Percentiles rank a stretch among this genome's conserved stretches.
phyloP scores from a whole-genome alignment of 768 basidiomycete genomes.

The Rhodocollybia butyracea region DNA sequence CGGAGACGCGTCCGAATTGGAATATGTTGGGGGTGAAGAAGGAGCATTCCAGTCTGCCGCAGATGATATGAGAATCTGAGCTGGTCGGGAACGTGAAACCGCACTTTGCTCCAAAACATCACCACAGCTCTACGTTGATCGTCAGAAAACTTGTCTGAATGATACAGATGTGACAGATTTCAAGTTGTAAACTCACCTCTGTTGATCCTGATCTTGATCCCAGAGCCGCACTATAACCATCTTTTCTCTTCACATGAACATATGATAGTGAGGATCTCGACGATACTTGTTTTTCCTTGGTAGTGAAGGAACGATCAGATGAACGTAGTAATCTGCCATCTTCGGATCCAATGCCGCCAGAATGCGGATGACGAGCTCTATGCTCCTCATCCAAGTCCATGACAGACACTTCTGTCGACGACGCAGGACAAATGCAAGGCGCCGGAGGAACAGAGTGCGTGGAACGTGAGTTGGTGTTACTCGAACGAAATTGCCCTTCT shows the following conservation, averaged over 20 bases:
- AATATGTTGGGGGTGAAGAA: neutral
- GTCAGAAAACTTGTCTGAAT: neutral
- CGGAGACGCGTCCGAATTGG: neutral
- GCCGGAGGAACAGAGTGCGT: neutral
- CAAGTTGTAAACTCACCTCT: neutral
- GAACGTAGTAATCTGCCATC: neutral
- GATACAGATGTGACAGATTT: neutral
- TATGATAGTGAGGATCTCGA: constrained; percentile 1
- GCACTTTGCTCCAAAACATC: neutral
- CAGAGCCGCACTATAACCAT: neutral
- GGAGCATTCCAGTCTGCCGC: neutral
- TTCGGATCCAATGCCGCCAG: neutral
- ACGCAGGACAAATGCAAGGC: neutral
- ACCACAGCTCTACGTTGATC: neutral
- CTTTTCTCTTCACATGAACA: neutral
- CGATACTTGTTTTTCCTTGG: neutral
- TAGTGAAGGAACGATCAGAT: constrained; percentile 1
- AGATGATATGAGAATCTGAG: neutral
- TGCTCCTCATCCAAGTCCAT: neutral
- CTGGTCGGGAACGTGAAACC: neutral
- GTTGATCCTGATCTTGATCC: constrained; percentile 4
- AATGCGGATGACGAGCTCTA: neutral
- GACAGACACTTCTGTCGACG: neutral
- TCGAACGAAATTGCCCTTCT: neutral
- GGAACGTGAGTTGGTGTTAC: neutral